phyloP scores from a whole-genome alignment of 495 filamentous ascomycete genomes.

The Neurospora discreta region DNA sequence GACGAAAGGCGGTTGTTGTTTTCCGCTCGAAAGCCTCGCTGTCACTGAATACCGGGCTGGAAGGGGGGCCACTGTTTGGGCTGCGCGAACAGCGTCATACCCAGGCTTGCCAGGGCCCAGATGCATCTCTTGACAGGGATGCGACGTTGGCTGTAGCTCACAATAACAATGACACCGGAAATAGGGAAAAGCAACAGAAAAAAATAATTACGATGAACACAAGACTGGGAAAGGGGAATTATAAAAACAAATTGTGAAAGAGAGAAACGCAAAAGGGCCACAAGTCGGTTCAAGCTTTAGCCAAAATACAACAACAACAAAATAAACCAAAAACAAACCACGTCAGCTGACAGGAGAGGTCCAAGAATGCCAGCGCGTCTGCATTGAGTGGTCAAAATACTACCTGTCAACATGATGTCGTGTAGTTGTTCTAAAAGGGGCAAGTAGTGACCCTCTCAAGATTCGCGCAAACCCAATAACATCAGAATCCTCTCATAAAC shows the following conservation, averaged over 20 bases:
- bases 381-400: neutral
- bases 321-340: too few species aligned
- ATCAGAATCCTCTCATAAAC: conserved; percentile 55
- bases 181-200: neutral
- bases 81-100: neutral
- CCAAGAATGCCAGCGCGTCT: neutral
- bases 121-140: neutral
- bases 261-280: neutral
- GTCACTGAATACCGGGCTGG: neutral
- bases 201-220: neutral
- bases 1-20: neutral
- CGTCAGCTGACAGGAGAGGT: neutral
- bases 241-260: neutral
- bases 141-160: neutral
- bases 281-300: neutral
- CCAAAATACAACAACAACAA: too few species aligned
- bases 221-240: neutral
- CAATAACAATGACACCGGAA: neutral
- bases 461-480: neutral
- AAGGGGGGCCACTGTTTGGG: neutral
- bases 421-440: neutral
- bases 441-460: neutral
- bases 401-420: neutral
- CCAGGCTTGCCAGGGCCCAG: neutral
- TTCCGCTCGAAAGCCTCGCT: neutral